A percentile compares a stretch with the other conserved stretches of the same genome.
These are phyloP conservation scores for Pugionium cornutum DNA, from an alignment of 345 rosid genomes.

Conservation along the genomic window DNA sequence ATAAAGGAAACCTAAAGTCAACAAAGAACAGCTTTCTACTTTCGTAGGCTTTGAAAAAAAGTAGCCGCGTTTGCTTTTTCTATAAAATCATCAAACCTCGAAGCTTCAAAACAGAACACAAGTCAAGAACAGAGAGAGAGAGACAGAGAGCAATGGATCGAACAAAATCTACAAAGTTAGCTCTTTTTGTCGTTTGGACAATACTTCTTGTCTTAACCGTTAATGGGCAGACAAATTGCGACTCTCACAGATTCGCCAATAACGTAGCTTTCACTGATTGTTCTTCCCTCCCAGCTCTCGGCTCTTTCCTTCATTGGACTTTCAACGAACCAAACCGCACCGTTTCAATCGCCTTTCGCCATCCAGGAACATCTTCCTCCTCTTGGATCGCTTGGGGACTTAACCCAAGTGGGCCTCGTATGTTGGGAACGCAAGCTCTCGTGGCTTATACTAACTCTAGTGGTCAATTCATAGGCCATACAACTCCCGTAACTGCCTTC, in stretches of 20 bases:
- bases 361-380: conserved; percentile 38
- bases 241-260: conserved; percentile 38
- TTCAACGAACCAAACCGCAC: conserved; percentile 40
- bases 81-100: background rate
- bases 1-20: background rate
- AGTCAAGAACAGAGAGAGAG: background rate
- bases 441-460: conserved; percentile 53
- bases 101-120: background rate
- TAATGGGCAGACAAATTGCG: conserved; percentile 42
- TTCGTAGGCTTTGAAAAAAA: background rate
- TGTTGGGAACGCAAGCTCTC: conserved; percentile 65
- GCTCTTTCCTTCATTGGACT: conserved; percentile 70
- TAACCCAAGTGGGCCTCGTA: conserved; percentile 45
- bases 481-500: conserved; percentile 22
- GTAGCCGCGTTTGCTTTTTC: background rate
- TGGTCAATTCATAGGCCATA: conserved; percentile 45
- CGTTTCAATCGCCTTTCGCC: conserved; percentile 67
- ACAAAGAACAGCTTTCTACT: background rate
- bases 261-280: conserved; percentile 44
- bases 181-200: conserved; percentile 25
- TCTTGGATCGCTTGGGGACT: conserved; percentile 74
- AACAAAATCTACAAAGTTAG: conserved; percentile 19
- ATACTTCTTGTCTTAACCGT: conserved; percentile 22
- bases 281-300: conserved; percentile 47
- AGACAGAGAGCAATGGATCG: conserved; percentile 18